phyloP scores from a whole-genome alignment of 768 basidiomycete species.

The Lanmaoa rubissima region DNA sequence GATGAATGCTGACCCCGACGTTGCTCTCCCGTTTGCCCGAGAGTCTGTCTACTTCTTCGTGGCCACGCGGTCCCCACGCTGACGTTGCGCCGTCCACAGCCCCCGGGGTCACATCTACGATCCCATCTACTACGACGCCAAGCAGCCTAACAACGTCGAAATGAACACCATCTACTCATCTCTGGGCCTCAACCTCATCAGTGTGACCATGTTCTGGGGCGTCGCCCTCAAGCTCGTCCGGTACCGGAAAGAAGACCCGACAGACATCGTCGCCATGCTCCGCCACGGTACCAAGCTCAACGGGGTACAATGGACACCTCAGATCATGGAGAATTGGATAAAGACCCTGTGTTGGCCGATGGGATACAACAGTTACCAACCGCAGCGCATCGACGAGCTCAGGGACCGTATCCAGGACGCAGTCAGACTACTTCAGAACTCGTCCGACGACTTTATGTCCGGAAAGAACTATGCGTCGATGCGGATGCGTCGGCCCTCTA shows the following conservation, averaged over 20 bases:
- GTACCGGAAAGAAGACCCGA: constrained; percentile 60
- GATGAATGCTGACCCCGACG: constrained; percentile 77
- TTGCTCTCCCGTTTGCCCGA: constrained; percentile 62
- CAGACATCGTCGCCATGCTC: constrained; percentile 67
- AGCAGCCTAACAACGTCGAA: constrained; percentile 48
- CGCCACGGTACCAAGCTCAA: constrained; percentile 55
- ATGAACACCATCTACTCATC: constrained; percentile 59
- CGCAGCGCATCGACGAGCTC: constrained; percentile 43
- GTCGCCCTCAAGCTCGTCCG: constrained; percentile 72
- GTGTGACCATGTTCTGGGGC: constrained; percentile 70
- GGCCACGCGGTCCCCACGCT: constrained; percentile 7
- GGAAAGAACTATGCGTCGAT: not conserved
- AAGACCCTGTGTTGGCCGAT: constrained; percentile 58
- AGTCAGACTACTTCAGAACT: constrained; percentile 31
- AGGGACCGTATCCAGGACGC: constrained; percentile 55
- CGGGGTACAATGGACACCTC: constrained; percentile 52
- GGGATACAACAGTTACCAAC: constrained; percentile 53
- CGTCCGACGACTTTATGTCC: constrained; percentile 13
- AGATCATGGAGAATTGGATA: constrained; percentile 57
- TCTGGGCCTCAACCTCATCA: constrained; percentile 53
- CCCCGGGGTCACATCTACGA: constrained; percentile 42
- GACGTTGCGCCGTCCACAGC: constrained; percentile 12
- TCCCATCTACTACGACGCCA: constrained; percentile 56
- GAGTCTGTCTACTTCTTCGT: constrained; percentile 43
- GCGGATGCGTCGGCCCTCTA: constrained; percentile 9